phyloP scores from a whole-genome alignment of 805 yeast genomes.

The Ogataea zsoltii region DNA sequence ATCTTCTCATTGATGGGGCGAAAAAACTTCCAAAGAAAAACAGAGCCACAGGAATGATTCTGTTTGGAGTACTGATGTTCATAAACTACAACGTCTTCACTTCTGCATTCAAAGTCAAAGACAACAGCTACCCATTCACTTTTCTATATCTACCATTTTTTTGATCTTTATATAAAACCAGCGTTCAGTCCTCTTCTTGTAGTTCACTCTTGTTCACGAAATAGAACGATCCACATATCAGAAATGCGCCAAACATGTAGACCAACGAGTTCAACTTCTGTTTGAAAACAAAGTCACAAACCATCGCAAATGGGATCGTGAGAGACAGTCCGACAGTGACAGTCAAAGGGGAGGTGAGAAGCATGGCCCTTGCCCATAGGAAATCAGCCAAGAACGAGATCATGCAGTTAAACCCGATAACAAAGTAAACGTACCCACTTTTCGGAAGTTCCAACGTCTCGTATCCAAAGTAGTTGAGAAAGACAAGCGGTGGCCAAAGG shows the following conservation, averaged over 20 bases:
- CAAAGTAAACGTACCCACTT: constrained; percentile 45
- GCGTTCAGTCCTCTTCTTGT: constrained; percentile 41
- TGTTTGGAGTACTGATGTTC: constrained; percentile 36
- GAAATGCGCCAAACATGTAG: constrained; percentile 76
- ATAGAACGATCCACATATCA: constrained; percentile 82
- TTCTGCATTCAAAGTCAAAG: constrained; percentile 46
- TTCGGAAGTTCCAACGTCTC: constrained; percentile 77
- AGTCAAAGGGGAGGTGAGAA: constrained; percentile 89
- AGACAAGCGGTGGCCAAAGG: constrained; percentile 78
- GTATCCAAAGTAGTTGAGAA: constrained; percentile 61
- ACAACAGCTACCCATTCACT: constrained; percentile 49
- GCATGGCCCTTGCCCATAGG: constrained; percentile 95
- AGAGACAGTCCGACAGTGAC: constrained; percentile 93
- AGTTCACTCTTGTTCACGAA: constrained; percentile 80
- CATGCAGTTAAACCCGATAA: constrained; percentile 65
- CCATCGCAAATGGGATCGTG: constrained; percentile 92
- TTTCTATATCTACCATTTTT: constrained; percentile 21
- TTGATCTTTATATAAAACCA: constrained; percentile 1
- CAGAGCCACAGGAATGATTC: constrained; percentile 18
- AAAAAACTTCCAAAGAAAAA: constrained; percentile 2
- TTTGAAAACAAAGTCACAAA: constrained; percentile 81
- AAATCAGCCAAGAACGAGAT: constrained; percentile 87
- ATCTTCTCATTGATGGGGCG: constrained; percentile 37
- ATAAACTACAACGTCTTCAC: constrained; percentile 42
- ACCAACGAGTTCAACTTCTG: constrained; percentile 57